phyloP scores from a whole-genome alignment of 352 stramenopile species.

The Blastocystis sp. region DNA sequence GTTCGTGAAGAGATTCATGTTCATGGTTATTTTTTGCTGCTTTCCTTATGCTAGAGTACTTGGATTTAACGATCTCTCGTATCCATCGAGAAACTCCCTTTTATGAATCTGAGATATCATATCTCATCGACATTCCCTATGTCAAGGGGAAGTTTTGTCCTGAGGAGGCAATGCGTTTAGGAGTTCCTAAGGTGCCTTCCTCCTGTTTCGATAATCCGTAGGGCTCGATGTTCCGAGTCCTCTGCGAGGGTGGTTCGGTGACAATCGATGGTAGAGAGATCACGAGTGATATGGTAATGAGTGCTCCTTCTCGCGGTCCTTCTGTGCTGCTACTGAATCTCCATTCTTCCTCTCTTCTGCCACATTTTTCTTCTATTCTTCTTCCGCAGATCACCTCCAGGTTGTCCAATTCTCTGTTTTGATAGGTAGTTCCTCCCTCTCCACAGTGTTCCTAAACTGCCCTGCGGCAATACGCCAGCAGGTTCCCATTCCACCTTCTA shows the following conservation, averaged over 20 bases:
- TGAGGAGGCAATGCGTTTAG: neutral
- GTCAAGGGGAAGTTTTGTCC: constrained; percentile 43
- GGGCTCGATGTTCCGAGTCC: neutral
- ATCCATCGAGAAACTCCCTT: neutral
- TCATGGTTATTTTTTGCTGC: neutral
- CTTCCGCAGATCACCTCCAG: neutral
- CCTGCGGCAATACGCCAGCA: neutral
- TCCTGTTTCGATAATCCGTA: neutral
- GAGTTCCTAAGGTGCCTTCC: neutral
- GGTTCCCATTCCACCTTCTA: neutral
- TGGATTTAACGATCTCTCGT: neutral
- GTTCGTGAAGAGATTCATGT: neutral
- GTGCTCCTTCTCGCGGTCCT: neutral
- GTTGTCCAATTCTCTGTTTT: neutral
- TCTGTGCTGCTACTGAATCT: neutral
- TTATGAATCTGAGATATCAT: neutral
- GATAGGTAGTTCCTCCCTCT: neutral
- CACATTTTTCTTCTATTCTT: neutral
- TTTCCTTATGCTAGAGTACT: neutral
- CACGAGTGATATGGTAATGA: constrained; percentile 46
- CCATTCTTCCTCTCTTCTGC: neutral
- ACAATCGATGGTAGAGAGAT: neutral
- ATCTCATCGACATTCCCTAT: constrained; percentile 19
- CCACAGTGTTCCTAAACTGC: neutral
- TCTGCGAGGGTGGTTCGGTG: neutral